phyloP scores from a whole-genome alignment of 2,329 filamentous ascomycete genomes.

The Colletotrichum coccodes region DNA sequence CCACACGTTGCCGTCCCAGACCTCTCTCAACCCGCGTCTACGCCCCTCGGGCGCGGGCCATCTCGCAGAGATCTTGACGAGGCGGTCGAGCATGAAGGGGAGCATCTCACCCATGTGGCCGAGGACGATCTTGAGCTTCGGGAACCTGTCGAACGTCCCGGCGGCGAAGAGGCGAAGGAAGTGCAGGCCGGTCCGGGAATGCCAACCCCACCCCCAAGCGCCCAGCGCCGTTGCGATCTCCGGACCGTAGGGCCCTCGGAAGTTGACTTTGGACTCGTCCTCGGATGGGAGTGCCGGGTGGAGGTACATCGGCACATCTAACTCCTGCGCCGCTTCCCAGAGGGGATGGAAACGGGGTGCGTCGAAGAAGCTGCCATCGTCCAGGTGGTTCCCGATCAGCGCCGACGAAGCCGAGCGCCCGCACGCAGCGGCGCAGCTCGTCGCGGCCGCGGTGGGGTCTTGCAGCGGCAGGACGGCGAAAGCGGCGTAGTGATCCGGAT shows the following conservation, averaged over 20 bases:
- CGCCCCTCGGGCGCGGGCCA: constrained; percentile 39
- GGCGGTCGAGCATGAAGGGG: constrained; percentile 64
- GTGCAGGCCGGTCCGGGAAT: constrained; percentile 37
- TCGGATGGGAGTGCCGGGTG: constrained; percentile 48
- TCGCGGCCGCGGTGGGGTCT: constrained; percentile 40
- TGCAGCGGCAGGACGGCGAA: constrained; percentile 1
- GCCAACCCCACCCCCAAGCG: constrained; percentile 44
- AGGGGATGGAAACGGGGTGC: constrained; percentile 40
- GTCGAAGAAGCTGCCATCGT: constrained; percentile 43
- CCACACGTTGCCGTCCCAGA: constrained; percentile 67
- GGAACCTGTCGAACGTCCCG: constrained; percentile 48
- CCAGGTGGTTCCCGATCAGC: constrained; percentile 38
- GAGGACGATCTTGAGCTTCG: constrained; percentile 48
- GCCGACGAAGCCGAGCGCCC: constrained; percentile 44
- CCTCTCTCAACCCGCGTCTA: constrained; percentile 52
- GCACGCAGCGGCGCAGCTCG: constrained; percentile 43
- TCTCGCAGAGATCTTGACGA: constrained; percentile 34
- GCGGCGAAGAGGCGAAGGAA: constrained; percentile 46
- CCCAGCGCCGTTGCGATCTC: constrained; percentile 68
- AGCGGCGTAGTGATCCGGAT: constrained; percentile 45
- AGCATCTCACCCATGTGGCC: constrained; percentile 58
- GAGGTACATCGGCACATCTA: constrained; percentile 62
- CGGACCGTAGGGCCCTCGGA: constrained; percentile 53
- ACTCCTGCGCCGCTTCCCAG: constrained; percentile 48
- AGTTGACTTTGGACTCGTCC: constrained; percentile 29